These are phyloP conservation scores for Sporothrix pseudoabietina DNA, from an alignment of 2,329 filamentous ascomycete species.

Conservation along the genomic window DNA sequence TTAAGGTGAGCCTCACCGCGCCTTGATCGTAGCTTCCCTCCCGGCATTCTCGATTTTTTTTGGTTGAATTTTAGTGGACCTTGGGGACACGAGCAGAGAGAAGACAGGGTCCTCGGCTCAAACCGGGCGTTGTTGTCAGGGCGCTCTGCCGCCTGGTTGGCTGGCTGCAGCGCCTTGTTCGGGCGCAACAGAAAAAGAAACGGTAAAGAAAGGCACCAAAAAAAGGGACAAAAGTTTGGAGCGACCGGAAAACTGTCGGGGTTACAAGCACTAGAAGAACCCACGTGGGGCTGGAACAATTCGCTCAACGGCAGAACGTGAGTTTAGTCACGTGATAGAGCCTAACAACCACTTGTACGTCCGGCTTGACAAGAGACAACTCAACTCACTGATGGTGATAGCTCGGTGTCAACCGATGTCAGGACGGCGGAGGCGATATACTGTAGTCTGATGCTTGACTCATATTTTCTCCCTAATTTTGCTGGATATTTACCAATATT, in stretches of 20 bases:
- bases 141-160: slow-evolving; percentile 17
- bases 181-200: slow-evolving; percentile 16
- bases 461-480: too few relatives aligned
- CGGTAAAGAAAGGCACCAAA: neutral
- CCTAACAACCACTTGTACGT: neutral
- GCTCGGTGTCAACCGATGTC: neutral
- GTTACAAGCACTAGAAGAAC: slow-evolving; percentile 20
- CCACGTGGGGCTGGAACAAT: slow-evolving; percentile 26
- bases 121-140: slow-evolving; percentile 30
- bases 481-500: neutral
- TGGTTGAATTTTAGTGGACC: slow-evolving; percentile 30
- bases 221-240: neutral
- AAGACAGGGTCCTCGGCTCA: slow-evolving; percentile 32
- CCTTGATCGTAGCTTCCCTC: neutral
- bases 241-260: slow-evolving; percentile 7
- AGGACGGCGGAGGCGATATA: neutral
- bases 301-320: slow-evolving; percentile 16
- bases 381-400: neutral
- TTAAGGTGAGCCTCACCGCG: neutral
- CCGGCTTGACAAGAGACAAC: neutral
- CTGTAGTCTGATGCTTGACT: neutral
- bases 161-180: slow-evolving; percentile 15
- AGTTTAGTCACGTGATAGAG: neutral
- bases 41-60: slow-evolving; percentile 11
- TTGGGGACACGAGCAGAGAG: neutral